Evolutionary conservation across 306 rosid species (phyloP), one percentile per base, ranked within the genome.

Genomic region (Dryas alaskensis): DNA sequence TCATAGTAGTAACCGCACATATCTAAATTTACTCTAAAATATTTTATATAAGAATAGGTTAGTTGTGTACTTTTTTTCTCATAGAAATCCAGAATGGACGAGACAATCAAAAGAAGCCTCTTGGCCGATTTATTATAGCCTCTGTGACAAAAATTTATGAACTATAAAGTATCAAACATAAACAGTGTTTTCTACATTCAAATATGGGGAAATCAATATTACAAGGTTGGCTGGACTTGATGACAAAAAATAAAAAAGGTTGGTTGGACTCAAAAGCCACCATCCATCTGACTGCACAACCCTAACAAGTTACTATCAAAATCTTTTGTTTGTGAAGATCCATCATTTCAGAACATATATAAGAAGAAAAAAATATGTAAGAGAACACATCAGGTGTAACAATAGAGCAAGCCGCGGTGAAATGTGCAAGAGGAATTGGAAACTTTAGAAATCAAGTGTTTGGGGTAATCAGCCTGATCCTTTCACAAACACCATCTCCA

Each of bases 251-350:
- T 0, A 27, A 31, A 31, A 31, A 22, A 0, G 22, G 37, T 31
- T 31, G 2, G 37, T 31, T 31, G 37, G 45, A 25, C 50, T 42
- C 16, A 58, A 57, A 22, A 71, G 44, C 44, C 59, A 44, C 8
- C 43, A 13, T 57, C 74, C 52, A 19, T 70, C 44, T 57, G 54
- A 57, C 65, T 72, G 76, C 65, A 43, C 74, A 55, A 13, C 74
- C 52, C 64, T 52, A 69, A 69, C 49, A n/a, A 69, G 49, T 52
- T 39, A 3, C 62, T 9, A 42, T 22, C 44, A 0, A 55, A 70
- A 7, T 22, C 48, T 31, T 19, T 43, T 12, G 42, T 22, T 43
- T 70, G 60, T 43, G 12, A 60, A 27, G 17, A 60, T 14, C 31
- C n/a, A 42, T 60, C 65, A 39, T 37, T 39, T 13, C 42, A 45